phyloP scores from a whole-genome alignment of 768 basidiomycete genomes.

The Boletus pseudo-olivaceus region DNA sequence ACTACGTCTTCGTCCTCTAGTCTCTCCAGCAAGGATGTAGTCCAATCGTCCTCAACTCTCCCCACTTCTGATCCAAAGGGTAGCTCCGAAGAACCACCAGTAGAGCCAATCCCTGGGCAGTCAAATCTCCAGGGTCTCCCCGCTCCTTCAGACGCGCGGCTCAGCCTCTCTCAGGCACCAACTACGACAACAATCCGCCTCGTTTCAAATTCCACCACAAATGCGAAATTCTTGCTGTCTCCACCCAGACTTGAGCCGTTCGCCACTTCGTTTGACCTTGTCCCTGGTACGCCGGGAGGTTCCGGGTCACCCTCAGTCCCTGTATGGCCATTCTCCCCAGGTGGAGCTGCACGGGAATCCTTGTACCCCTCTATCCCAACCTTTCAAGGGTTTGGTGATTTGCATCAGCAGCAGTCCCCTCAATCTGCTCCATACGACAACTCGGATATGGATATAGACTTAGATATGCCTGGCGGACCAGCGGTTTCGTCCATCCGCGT shows the following conservation, averaged over 20 bases:
- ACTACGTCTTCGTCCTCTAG: conserved; percentile 31
- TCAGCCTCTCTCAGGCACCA: conserved; percentile 52
- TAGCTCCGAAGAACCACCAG: conserved; percentile 21
- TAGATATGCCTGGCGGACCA: conserved; percentile 37
- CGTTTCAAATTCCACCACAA: conserved; percentile 30
- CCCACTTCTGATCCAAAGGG: conserved; percentile 25
- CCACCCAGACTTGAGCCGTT: conserved; percentile 69
- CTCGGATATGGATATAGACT: conserved; percentile 34
- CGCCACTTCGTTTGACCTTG: conserved; percentile 64
- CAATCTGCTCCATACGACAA: conserved; percentile 18
- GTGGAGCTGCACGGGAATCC: conserved; percentile 19
- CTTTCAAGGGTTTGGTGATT: conserved; percentile 31
- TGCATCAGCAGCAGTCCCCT: conserved; percentile 16
- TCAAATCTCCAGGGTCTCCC: conserved; percentile 56
- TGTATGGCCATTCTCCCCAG: conserved; percentile 43
- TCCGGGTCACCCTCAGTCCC: conserved; percentile 18
- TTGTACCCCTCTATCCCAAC: conserved; percentile 40
- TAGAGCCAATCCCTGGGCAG: conserved; percentile 58
- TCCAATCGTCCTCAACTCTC: conserved; percentile 26
- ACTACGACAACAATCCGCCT: conserved; percentile 49
- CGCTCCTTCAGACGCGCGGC: conserved; percentile 56
- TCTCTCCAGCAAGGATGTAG: conserved; percentile 18
- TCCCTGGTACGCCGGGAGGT: conserved; percentile 50
- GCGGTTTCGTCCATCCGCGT: conserved; percentile 14
- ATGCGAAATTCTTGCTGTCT: conserved; percentile 26